Evolutionary conservation across 495 filamentous ascomycete genomes (phyloP).

Genomic region (Evernia prunastri): DNA sequence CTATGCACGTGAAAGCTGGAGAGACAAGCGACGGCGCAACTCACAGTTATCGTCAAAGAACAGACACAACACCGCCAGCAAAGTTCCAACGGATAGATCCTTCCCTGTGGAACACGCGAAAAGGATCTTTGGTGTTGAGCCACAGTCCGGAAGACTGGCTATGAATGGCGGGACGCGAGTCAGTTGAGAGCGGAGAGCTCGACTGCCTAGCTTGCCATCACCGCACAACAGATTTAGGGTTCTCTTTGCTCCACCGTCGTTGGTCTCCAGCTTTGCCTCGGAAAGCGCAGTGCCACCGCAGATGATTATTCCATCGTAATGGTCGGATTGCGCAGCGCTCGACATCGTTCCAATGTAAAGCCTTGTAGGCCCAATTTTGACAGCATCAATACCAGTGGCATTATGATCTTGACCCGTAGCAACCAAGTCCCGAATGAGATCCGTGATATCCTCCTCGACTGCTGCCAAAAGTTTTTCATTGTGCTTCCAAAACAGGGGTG

Average conservation of each 20-base stretch:
- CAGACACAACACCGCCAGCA: constrained; percentile 56
- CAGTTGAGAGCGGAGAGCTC: constrained; percentile 63
- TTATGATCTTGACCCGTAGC: constrained; percentile 29
- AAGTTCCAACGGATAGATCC: constrained; percentile 58
- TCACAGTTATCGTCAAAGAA: constrained; percentile 54
- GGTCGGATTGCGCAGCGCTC: neutral
- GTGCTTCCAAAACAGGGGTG: constrained; percentile 71
- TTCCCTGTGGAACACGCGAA: constrained; percentile 57
- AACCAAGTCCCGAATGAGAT: constrained; percentile 53
- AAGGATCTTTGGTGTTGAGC: constrained; percentile 38
- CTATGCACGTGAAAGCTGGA: constrained; percentile 5
- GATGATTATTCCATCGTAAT: constrained; percentile 42
- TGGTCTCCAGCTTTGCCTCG: constrained; percentile 32
- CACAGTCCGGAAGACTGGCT: neutral
- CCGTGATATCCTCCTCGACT: constrained; percentile 57
- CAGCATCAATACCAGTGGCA: constrained; percentile 32
- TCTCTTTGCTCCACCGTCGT: constrained; percentile 31
- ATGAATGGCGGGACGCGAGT: constrained; percentile 49
- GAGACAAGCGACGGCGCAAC: neutral
- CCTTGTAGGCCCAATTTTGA: constrained; percentile 22
- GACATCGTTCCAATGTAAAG: constrained; percentile 34
- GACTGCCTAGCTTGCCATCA: constrained; percentile 63
- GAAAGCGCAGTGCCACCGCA: constrained; percentile 33
- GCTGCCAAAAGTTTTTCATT: constrained; percentile 48
- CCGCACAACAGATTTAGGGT: constrained; percentile 58